Percentiles rank a stretch among this genome's conserved stretches.
phyloP scores from a whole-genome alignment of 139 green algal species.

The Mesostigma viride region DNA sequence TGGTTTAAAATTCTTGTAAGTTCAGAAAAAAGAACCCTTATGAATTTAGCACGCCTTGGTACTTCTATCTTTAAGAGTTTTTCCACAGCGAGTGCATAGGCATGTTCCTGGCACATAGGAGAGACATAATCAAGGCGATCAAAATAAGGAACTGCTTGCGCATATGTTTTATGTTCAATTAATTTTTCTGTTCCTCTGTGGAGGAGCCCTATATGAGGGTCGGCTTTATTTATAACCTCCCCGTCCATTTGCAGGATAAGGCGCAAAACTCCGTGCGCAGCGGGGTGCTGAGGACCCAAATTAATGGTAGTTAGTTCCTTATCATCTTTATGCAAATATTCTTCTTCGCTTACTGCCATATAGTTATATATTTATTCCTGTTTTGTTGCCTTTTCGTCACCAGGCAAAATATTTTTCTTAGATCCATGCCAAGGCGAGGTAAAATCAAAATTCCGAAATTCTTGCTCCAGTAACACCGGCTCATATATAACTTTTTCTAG shows the following conservation, averaged over 20 bases:
- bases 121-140: slow-evolving; percentile 78
- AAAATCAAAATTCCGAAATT: no score
- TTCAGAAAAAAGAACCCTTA: slow-evolving; percentile 68
- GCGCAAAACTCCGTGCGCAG: slow-evolving; percentile 71
- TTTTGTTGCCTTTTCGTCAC: no score
- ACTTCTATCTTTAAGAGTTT: slow-evolving; percentile 45
- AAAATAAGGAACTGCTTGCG: slow-evolving; percentile 76
- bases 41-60: slow-evolving; percentile 58
- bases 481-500: no score
- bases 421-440: no score
- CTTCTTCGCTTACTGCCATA: no score
- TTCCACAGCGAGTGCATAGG: slow-evolving; percentile 68
- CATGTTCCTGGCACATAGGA: slow-evolving; percentile 82
- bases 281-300: slow-evolving; percentile 81
- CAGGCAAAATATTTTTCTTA: no score
- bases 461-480: no score
- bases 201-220: slow-evolving; percentile 74
- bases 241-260: slow-evolving; percentile 80
- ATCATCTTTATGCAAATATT: no score
- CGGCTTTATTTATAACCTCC: slow-evolving; percentile 55
- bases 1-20: slow-evolving; percentile 77
- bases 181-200: slow-evolving; percentile 77
- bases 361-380: no score
- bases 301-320: no score
- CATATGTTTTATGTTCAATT: slow-evolving; percentile 81